Conservation (phyloP, 1,284 basidiomycete genomes). For the Tranzscheliella williamsii region DNA sequence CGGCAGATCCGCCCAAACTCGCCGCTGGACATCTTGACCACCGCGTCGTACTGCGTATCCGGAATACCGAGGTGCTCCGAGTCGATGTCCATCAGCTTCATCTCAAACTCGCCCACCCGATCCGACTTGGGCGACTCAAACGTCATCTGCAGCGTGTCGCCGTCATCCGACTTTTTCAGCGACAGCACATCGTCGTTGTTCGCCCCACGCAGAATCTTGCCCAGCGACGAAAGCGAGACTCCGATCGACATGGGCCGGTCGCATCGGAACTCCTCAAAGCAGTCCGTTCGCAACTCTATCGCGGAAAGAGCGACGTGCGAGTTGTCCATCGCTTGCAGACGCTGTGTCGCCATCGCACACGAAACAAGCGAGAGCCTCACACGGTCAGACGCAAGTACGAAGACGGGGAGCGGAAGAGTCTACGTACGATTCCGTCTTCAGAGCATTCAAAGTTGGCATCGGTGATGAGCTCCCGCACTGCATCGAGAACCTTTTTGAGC, state of each 20-base stretch:
- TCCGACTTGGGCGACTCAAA: constrained; percentile 91
- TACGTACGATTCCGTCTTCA: constrained; percentile 83
- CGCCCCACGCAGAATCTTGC: constrained; percentile 95
- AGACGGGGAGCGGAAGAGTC: not conserved
- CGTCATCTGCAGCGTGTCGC: constrained; percentile 82
- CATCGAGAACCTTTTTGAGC: constrained; percentile 63
- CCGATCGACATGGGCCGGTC: constrained; percentile 85
- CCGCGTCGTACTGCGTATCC: constrained; percentile 97
- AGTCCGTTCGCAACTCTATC: constrained; percentile 67
- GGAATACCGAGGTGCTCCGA: constrained; percentile 90
- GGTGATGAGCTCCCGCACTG: constrained; percentile 94
- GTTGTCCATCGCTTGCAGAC: constrained; percentile 95
- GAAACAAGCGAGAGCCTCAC: not conserved
- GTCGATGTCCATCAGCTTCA: constrained; percentile 99
- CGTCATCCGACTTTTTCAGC: constrained; percentile 88
- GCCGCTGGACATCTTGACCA: constrained; percentile 80
- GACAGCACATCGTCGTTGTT: constrained; percentile 94
- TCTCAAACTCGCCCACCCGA: constrained; percentile 94
- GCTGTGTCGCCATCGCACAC: constrained; percentile 24
- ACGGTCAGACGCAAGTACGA: not conserved
- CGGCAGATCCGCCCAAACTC: constrained; percentile 93
- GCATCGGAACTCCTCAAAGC: constrained; percentile 73
- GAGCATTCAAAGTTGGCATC: constrained; percentile 98
- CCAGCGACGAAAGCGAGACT: constrained; percentile 73
- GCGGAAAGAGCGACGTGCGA: constrained; percentile 96